Base-by-base conservation (phyloP, 345 rosid species). In the Kernera saxatilis region DNA sequence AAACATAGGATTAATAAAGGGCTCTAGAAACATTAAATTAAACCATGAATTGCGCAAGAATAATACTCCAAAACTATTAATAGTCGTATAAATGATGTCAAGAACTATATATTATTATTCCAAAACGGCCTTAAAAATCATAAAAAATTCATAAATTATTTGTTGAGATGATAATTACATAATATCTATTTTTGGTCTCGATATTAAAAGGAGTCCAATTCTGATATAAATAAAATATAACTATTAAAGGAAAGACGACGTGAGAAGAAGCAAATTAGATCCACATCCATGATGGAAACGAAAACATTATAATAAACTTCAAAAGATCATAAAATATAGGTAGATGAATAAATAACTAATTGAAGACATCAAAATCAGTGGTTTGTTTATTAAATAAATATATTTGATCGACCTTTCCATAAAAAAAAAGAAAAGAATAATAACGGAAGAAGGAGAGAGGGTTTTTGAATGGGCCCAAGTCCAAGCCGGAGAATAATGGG, bases 221-320 rank as follows among this genome's bases (percentile, higher is more conserved):
- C 52, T 25, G 19, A 45, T 57, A 45, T 15, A 33, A 46, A 35
- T 5, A 18, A 18, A 15, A 51, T 4, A 17, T 33, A 44, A 54
- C 56, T 64, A 44, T 64, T 43, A 17, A n/a, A 54, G 71, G 71
- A 72, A 72, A 72, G 57, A 45, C 77, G 57, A 64, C 77, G 77
- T 73, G 77, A 45, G 50, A 13, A 36, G 70, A 55, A 44, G 48
- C 64, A 54, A 72, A 33, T 43, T 8, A 64, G 55, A 63, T 63
- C 64, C 56, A 62, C 53, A 29, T 52, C 53, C 53, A 71, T 71
- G 69, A 71, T 49, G 27, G 22, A 19, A 27, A 60, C 59, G 26
- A 35, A 59, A 49, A n/a, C 41, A 59, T 23, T 57, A 69, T 45
- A 39, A 58, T 48, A 35, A 56, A 37, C 4, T 21, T 51, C 5